Evolutionary conservation across 164 flowering plant species (phyloP), one percentile per base, ranked within the genome.

Genomic region (Santalum album): DNA sequence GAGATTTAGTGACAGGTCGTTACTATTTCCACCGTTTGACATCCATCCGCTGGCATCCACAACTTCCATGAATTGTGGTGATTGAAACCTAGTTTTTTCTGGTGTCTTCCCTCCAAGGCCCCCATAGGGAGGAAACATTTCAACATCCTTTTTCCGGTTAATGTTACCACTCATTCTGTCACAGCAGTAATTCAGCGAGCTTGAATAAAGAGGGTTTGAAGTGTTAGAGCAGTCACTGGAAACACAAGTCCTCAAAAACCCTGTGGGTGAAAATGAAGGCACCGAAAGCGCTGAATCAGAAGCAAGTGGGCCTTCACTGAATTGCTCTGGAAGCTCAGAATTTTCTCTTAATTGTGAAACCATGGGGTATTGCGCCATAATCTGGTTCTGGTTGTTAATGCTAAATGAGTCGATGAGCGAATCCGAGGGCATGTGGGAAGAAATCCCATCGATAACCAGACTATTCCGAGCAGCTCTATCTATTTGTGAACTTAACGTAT

Each of bases 1-100:
- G 52, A 90, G 95, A 59, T 84, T 84, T 22, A 83, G 60, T 15
- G 87, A 78, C 25, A 85, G 74, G 68, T 81, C 94, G 45, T 76
- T 90, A 23, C 62, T 67, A 23, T 57, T 60, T 25, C 19, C 60
- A 51, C 55, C 67, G 58, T 60, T 60, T n/a, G 66, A 57, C 15
- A 57, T 53, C 81, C 79, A 79, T 10, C 51, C 65, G 36, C 54
- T 62, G 27, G 64, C 57, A 54, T 46, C 54, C 20, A 66, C 29
- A 46, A 60, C 61, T 51, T 53, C 79, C 1, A 57, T 32, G 29
- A 62, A 54, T 26, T 59, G 55, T 22, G 51, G 44, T 14, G 73
- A 66, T 27, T 66, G 68, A 54, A 62, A 65, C 1, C 54, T 69
- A 0, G 66, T 26, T 53, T 54, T 57, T 23, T 52, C 43, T 2